A percentile compares a stretch with the other conserved stretches of the same genome.
These are phyloP conservation scores for Cryphonectria parasitica DNA, from an alignment of 2,329 filamentous ascomycete genomes.

Conservation along the genomic window DNA sequence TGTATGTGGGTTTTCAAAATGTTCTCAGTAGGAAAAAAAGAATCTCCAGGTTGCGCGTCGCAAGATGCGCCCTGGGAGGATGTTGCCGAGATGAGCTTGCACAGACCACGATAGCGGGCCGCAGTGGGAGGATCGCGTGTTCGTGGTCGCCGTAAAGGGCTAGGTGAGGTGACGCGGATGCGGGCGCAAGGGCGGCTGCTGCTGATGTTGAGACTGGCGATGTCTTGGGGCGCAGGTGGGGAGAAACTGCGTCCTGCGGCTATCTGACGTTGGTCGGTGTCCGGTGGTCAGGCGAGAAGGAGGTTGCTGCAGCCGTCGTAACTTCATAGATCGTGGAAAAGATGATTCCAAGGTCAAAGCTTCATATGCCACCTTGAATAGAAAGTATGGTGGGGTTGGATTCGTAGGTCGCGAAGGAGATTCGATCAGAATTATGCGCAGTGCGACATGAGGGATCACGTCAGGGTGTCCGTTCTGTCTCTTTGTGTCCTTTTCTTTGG, in stretches of 20 bases:
- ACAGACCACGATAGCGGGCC: slow-evolving; percentile 20
- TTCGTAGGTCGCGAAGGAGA: neutral
- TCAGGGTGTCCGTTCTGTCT: neutral
- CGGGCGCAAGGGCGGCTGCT: neutral
- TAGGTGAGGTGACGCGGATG: slow-evolving; percentile 7
- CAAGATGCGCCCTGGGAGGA: neutral
- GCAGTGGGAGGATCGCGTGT: slow-evolving; percentile 15
- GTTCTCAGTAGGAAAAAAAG: neutral
- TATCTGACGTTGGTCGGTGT: neutral
- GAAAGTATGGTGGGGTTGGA: neutral
- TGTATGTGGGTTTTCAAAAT: neutral
- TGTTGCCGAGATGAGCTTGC: slow-evolving; percentile 18
- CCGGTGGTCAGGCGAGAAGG: slow-evolving; percentile 5
- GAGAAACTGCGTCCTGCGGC: slow-evolving; percentile 18
- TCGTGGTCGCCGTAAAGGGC: slow-evolving; percentile 13
- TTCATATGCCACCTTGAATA: neutral
- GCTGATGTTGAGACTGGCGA: slow-evolving; percentile 3
- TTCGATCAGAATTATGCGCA: slow-evolving; percentile 8
- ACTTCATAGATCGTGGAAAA: slow-evolving; percentile 17
- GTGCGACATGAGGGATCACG: slow-evolving; percentile 1
- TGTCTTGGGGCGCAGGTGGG: slow-evolving; percentile 26
- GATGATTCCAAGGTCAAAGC: neutral
- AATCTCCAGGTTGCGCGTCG: neutral
- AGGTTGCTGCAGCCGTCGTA: slow-evolving; percentile 20
- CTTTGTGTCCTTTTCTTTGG: neutral